Conservation (phyloP, 306 rosid species). For the Fragaria nilgerrensis region DNA sequence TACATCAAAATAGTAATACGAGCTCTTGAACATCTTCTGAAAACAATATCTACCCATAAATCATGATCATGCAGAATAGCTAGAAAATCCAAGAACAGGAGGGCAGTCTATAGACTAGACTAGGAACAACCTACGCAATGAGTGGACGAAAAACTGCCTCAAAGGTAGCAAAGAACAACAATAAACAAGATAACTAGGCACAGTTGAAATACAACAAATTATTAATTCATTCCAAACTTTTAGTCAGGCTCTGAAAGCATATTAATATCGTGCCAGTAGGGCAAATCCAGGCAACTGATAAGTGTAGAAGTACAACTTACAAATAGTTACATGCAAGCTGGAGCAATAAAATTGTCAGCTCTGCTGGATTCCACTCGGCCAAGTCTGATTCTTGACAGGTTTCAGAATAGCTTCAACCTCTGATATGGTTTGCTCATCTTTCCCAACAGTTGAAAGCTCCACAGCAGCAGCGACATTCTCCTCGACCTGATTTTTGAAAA, state of each 20-base stretch:
- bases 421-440: conserved; percentile 54
- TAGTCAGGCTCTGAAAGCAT: not conserved
- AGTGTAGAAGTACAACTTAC: not conserved
- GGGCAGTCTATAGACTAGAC: not conserved
- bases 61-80: not conserved
- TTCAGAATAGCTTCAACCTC: conserved; percentile 74
- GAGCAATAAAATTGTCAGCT: conserved; percentile 37
- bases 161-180: not conserved
- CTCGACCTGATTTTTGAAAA: conserved; percentile 53
- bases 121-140: not conserved
- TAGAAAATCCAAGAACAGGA: not conserved
- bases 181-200: not conserved
- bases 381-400: conserved; percentile 79
- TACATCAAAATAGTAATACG: not conserved
- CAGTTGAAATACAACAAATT: not conserved
- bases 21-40: not conserved
- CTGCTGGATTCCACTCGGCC: conserved; percentile 87
- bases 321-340: conserved; percentile 14
- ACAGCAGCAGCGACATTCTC: conserved; percentile 81
- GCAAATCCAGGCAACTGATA: not conserved
- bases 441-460: conserved; percentile 63
- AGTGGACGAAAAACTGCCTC: not conserved
- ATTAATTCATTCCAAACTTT: not conserved
- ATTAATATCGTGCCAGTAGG: not conserved
- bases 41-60: not conserved